Percentiles rank a stretch among this genome's conserved stretches.
Conservation (phyloP, 2,329 filamentous ascomycete species). For the Ophiosphaerella korrae region DNA sequence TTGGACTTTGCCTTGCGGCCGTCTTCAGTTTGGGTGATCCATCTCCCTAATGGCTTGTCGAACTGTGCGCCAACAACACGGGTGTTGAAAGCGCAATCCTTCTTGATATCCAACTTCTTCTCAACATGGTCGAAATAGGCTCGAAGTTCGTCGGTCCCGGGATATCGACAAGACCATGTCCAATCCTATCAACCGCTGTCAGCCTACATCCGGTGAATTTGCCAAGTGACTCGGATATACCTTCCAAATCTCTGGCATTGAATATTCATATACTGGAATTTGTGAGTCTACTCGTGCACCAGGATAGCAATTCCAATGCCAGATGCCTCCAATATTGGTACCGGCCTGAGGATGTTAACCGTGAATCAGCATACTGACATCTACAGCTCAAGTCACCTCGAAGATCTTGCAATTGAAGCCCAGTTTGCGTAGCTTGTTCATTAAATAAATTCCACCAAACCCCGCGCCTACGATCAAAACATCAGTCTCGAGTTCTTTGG, state of each 20-base stretch:
- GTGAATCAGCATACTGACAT: no score
- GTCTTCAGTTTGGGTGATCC: conserved; percentile 58
- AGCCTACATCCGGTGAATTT: not conserved
- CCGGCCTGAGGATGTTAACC: conserved; percentile 7
- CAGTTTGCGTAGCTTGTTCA: conserved; percentile 49
- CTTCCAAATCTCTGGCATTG: conserved; percentile 55
- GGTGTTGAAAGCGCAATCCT: conserved; percentile 63
- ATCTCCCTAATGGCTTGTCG: conserved; percentile 54
- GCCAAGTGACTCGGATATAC: conserved; percentile 12
- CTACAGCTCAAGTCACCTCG: conserved; percentile 34
- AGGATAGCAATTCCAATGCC: conserved; percentile 53
- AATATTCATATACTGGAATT: conserved; percentile 55
- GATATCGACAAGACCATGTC: conserved; percentile 62
- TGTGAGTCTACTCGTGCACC: conserved; percentile 55
- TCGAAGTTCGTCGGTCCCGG: conserved; percentile 58
- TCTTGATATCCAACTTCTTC: conserved; percentile 59
- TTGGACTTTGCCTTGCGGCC: conserved; percentile 57
- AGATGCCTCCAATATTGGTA: conserved; percentile 50
- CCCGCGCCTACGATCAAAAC: conserved; percentile 49
- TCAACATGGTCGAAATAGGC: conserved; percentile 66
- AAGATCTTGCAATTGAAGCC: conserved; percentile 49
- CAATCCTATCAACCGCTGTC: conserved; percentile 51
- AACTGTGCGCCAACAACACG: conserved; percentile 60
- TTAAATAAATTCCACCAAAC: conserved; percentile 50
- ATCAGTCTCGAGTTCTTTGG: conserved; percentile 43